These are phyloP conservation scores for Fusarium duplospermum DNA, from an alignment of 2,329 filamentous ascomycete genomes.

Conservation along the genomic window DNA sequence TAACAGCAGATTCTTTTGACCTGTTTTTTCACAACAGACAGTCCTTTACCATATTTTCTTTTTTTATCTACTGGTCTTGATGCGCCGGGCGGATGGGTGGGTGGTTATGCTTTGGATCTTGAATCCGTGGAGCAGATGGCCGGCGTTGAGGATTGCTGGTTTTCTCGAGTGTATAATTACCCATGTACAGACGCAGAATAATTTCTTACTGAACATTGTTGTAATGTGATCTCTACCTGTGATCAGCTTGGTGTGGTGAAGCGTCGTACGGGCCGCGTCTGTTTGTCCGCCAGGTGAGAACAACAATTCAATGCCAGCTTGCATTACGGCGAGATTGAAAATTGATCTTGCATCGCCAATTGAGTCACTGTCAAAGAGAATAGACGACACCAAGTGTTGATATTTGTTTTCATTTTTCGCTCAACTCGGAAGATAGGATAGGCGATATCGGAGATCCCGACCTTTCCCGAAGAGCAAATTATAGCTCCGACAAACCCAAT, in stretches of 20 bases:
- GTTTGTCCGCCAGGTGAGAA: not conserved
- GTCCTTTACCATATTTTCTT: slow-evolving; percentile 30
- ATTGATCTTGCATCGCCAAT: not conserved
- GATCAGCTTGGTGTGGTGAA: not conserved
- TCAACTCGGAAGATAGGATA: slow-evolving; percentile 19
- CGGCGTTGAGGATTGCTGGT: slow-evolving; percentile 37
- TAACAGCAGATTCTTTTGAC: slow-evolving; percentile 8
- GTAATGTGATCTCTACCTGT: not conserved
- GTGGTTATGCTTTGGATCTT: slow-evolving; percentile 29
- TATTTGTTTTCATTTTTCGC: slow-evolving; percentile 31
- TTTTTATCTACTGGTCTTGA: slow-evolving; percentile 24
- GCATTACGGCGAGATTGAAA: not conserved
- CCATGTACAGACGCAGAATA: slow-evolving; percentile 18
- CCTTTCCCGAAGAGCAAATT: slow-evolving; percentile 42
- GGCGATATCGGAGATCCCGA: slow-evolving; percentile 42
- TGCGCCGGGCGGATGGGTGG: slow-evolving; percentile 4
- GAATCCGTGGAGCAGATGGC: slow-evolving; percentile 24
- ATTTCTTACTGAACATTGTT: slow-evolving; percentile 9
- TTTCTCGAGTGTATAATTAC: slow-evolving; percentile 28
- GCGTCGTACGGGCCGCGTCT: not conserved
- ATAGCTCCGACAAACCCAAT: slow-evolving; percentile 36
- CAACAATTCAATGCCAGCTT: not conserved
- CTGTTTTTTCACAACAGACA: not conserved
- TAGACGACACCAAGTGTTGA: slow-evolving; percentile 15
- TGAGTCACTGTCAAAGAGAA: not conserved